These are phyloP conservation scores for Chlorella sp. DNA, from an alignment of 139 green algal genomes.

Conservation along the genomic window DNA sequence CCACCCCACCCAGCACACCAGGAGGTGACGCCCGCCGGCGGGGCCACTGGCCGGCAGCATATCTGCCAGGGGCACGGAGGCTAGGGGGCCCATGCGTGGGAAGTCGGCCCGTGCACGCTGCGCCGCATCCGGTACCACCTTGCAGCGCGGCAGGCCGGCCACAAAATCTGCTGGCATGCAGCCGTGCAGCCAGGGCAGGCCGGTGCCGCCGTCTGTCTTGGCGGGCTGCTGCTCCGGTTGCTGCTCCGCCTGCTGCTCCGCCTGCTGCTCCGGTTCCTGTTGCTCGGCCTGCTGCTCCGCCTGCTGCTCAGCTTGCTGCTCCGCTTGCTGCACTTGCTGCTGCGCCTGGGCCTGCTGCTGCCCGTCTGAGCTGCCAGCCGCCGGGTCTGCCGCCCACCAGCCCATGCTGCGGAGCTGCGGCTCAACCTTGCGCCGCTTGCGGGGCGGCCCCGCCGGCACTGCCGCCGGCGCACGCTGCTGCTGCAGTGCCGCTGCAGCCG, in stretches of 20 bases:
- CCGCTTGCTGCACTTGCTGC: not conserved
- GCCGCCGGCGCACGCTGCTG: not conserved
- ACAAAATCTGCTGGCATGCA: conserved; percentile 14
- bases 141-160: conserved; percentile 4
- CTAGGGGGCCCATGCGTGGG: conserved; percentile 7
- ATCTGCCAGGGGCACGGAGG: not conserved
- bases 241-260: not conserved
- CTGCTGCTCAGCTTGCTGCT: not conserved
- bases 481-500: not conserved
- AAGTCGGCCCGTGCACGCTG: not conserved
- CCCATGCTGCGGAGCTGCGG: not conserved
- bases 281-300: not conserved
- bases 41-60: not conserved
- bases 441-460: not conserved
- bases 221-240: not conserved
- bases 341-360: not conserved
- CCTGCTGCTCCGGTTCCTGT: not conserved
- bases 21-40: not conserved
- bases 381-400: not conserved
- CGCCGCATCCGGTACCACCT: not conserved
- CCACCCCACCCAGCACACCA: not conserved
- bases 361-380: not conserved
- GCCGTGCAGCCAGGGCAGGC: conserved; percentile 13
- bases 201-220: not conserved
- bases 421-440: not conserved